phyloP scores from a whole-genome alignment of 2,329 filamentous ascomycete species.

The Leptographium radiaticola region DNA sequence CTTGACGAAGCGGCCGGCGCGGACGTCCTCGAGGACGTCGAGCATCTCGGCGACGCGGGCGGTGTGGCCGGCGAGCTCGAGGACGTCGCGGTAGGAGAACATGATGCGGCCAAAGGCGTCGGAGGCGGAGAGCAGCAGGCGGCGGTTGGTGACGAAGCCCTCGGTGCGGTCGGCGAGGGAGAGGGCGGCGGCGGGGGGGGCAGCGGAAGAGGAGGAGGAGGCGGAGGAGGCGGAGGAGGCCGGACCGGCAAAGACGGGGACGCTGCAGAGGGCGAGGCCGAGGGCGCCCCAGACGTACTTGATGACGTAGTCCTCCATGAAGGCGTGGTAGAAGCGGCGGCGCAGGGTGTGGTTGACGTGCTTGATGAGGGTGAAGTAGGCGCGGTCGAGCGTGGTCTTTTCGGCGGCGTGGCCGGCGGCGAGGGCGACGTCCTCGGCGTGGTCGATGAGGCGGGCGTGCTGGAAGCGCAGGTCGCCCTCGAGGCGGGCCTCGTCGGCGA shows the following conservation, averaged over 20 bases:
- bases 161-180: conserved; percentile 58
- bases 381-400: conserved; percentile 93
- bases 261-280: conserved; percentile 80
- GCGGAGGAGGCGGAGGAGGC: conserved; percentile 15
- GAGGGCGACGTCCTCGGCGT: conserved; percentile 86
- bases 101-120: conserved; percentile 93
- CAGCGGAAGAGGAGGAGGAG: too few species aligned
- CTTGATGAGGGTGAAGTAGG: conserved; percentile 97
- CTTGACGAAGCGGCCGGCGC: conserved; percentile 86
- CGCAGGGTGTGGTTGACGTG: conserved; percentile 94
- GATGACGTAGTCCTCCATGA: conserved; percentile 99
- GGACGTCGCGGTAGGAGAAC: conserved; percentile 97
- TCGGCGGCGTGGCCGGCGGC: conserved; percentile 88
- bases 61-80: conserved; percentile 90
- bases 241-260: conserved; percentile 63
- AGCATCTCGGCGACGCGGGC: conserved; percentile 80
- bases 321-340: conserved; percentile 86
- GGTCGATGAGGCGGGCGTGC: conserved; percentile 88
- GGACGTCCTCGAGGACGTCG: conserved; percentile 89
- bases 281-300: conserved; percentile 99
- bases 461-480: conserved; percentile 96
- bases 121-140: conserved; percentile 83
- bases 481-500: conserved; percentile 85
- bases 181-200: too few species aligned
- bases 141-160: conserved; percentile 84